Percentiles rank a stretch among this genome's conserved stretches.
Evolutionary conservation across 306 rosid genomes (phyloP).

Genomic region (Spatholobus suberectus): DNA sequence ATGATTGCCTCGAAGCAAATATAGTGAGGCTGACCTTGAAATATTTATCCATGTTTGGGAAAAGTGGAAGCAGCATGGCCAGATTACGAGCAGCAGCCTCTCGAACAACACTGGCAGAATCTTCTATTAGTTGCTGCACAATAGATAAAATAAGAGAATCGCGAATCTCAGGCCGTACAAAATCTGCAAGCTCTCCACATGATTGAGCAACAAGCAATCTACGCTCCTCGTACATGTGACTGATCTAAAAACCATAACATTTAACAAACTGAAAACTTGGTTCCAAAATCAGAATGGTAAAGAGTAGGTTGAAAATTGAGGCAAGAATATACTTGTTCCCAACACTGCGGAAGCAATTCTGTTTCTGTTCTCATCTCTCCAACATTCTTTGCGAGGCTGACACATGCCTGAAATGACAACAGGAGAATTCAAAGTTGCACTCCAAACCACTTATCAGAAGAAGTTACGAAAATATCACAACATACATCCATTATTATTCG

Average conservation of each 20-base stretch:
- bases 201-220: conserved; percentile 98
- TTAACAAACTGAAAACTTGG: conserved; percentile 38
- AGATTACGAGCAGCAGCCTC: conserved; percentile 96
- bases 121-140: conserved; percentile 91
- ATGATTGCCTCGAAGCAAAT: conserved; percentile 99
- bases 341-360: conserved; percentile 97
- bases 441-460: conserved; percentile 21
- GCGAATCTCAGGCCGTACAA: conserved; percentile 95
- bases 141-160: conserved; percentile 97
- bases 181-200: conserved; percentile 95
- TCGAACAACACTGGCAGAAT: conserved; percentile 91
- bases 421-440: conserved; percentile 38
- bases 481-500: conserved; percentile 96
- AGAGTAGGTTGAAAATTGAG: conserved; percentile 34
- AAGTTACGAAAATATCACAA: conserved; percentile 31
- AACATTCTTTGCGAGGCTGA: conserved; percentile 88
- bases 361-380: conserved; percentile 99
- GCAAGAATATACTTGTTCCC: conserved; percentile 87
- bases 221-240: conserved; percentile 97
- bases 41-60: conserved; percentile 94
- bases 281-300: conserved; percentile 31
- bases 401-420: conserved; percentile 80
- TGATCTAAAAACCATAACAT: conserved; percentile 65
- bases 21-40: conserved; percentile 99
- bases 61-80: conserved; percentile 93